phyloP scores from a whole-genome alignment of 495 filamentous ascomycete genomes.

The Bryoglossum gracile region DNA sequence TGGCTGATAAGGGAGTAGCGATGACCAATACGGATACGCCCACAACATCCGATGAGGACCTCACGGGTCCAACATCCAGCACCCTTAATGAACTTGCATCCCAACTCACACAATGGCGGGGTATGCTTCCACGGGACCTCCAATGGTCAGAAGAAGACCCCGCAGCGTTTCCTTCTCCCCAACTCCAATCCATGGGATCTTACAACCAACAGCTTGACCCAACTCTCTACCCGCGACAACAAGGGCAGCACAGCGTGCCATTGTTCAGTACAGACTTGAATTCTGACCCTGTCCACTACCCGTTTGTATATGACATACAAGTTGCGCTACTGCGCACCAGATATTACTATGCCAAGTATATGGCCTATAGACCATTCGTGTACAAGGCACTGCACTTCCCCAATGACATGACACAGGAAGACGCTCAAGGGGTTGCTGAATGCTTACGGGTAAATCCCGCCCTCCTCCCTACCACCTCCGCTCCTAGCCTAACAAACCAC shows the following conservation, averaged over 20 bases:
- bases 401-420: conserved; percentile 43
- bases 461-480: too few species aligned
- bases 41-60: conserved; percentile 6
- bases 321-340: conserved; percentile 48
- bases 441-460: conserved; percentile 38
- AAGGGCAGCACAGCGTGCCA: background rate
- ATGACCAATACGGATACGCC: conserved; percentile 13
- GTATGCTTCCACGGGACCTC: conserved; percentile 42
- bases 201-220: conserved; percentile 20
- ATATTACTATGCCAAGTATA: conserved; percentile 53
- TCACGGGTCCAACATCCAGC: conserved; percentile 25
- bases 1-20: conserved; percentile 7
- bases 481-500: background rate
- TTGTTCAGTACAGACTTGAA: conserved; percentile 46
- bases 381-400: conserved; percentile 56
- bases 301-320: conserved; percentile 46
- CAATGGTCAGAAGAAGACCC: conserved; percentile 48
- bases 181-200: background rate
- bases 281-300: conserved; percentile 33
- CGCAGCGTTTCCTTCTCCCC: conserved; percentile 30
- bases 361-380: conserved; percentile 51
- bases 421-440: conserved; percentile 41
- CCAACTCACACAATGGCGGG: conserved; percentile 48
- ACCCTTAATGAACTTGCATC: conserved; percentile 40
- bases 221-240: conserved; percentile 12